Evolutionary conservation across 495 filamentous ascomycete species (phyloP), one percentile per base, ranked within the genome.

Genomic region (Cetradonia linearis): DNA sequence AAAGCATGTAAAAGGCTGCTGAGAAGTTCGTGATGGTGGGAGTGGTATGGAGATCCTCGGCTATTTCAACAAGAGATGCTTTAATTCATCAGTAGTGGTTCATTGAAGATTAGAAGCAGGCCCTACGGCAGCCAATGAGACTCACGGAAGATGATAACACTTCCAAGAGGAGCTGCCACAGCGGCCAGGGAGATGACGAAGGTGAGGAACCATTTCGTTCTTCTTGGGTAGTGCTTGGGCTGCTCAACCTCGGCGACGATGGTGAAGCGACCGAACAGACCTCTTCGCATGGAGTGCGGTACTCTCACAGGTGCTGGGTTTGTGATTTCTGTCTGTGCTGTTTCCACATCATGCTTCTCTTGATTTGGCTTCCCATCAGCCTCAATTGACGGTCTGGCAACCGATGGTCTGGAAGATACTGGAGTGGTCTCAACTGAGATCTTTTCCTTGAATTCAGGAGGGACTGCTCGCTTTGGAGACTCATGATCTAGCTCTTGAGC

Each of bases 1-100:
- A 75, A 8, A 95, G 78, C 91, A 95, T 92, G 69, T 94, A 96
- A 55, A 95, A 70, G 2, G 91, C 87, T 11, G 94, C 85, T 6
- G 87, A 86, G 49, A 95, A 67, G 68, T 96, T 96, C 28, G 89
- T 83, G 33, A 91, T 75, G 1, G 87, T 86, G n/a, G 81, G 69
- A 0, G 81, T 81, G 23, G 84, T 76, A 54, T 84, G 56, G 30
- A 96, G 72, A 30, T 90, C 83, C 11, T 67, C 66, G 3, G 86
- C 70, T 34, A 96, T 84, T 52, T 87, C 77, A 9, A 78, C 74
- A 27, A 97, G 79, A 3, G 88, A 83, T 49, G 92, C 89, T 87
- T 20, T 10, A 23, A 10, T 0, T 10, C 3, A 1, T 60, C 38
- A 60, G 48, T 52, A 27, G 1, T 37, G 52, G 28, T 38, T 64